A percentile compares a stretch with the other conserved stretches of the same genome.
Evolutionary conservation across 2,329 filamentous ascomycete species (phyloP).

Genomic region (Sporothrix humicola): DNA sequence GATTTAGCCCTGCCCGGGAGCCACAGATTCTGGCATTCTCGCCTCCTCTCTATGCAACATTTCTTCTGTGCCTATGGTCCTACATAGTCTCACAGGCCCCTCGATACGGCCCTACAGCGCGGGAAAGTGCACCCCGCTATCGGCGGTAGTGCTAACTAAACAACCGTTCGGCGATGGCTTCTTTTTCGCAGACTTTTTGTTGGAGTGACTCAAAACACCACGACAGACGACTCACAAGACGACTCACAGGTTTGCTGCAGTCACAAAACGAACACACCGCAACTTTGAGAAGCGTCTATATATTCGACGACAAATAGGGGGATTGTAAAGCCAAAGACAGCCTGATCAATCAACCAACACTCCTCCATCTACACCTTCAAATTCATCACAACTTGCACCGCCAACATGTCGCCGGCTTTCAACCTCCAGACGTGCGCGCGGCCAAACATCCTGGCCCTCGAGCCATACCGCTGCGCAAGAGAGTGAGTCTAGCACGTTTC

Average conservation of each 20-base stretch:
- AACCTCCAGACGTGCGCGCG: conserved; percentile 76
- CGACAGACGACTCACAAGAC: conserved; percentile 19
- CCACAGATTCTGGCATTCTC: no score
- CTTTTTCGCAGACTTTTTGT: conserved; percentile 12
- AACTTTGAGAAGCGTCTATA: background rate
- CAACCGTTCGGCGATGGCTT: conserved; percentile 12
- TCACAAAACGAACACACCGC: background rate
- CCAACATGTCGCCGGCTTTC: conserved; percentile 65
- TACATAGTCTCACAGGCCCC: no score
- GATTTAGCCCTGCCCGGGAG: no score
- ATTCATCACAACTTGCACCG: background rate
- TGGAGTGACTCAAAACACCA: conserved; percentile 23
- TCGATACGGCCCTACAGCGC: background rate
- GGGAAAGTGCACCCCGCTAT: conserved; percentile 33
- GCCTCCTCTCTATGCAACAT: no score
- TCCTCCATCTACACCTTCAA: background rate
- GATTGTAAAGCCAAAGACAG: background rate
- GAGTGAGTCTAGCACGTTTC: conserved; percentile 64
- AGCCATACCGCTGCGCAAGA: conserved; percentile 81
- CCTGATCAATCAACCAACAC: background rate
- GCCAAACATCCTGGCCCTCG: conserved; percentile 75
- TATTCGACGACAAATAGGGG: background rate
- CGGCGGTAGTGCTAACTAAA: conserved; percentile 25
- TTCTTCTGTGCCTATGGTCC: no score
- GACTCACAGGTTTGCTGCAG: background rate